Evolutionary conservation across 176 grass and related monocot species (phyloP).

Genomic region (Triticum dicoccoides): DNA sequence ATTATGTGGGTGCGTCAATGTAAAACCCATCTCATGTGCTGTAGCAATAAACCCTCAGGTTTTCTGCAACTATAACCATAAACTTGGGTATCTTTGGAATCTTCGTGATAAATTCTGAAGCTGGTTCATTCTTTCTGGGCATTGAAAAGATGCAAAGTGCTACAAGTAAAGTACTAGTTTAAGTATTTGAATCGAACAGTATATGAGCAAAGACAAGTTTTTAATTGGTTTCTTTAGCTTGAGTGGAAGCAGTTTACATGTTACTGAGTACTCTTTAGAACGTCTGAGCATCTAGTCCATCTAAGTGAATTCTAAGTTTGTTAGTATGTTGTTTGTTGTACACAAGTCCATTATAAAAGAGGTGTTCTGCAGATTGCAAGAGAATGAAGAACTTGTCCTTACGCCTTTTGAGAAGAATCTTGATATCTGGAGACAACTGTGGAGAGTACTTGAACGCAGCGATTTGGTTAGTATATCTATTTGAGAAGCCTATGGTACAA

Average conservation of each 20-base stretch:
- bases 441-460: constrained; percentile 93
- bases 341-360: not conserved
- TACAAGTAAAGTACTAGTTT: not conserved
- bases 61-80: not conserved
- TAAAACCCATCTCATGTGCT: not conserved
- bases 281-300: not conserved
- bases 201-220: not conserved
- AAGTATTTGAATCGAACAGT: not conserved
- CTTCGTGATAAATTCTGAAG: not conserved
- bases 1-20: not conserved
- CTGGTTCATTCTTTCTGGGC: not conserved
- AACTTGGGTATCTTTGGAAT: not conserved
- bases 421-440: constrained; percentile 98
- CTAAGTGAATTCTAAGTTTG: not conserved
- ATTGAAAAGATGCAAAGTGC: not conserved
- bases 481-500: not conserved
- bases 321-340: not conserved
- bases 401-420: constrained; percentile 98
- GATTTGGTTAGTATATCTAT: constrained; percentile 62
- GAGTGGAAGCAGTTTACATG: not conserved
- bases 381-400: constrained; percentile 85
- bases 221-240: not conserved
- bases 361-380: constrained; percentile 46
- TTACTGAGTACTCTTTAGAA: not conserved
- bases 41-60: not conserved